Evolutionary conservation across 2,329 filamentous ascomycete species (phyloP).

Genomic region (Monilinia vaccinii-corymbosi): DNA sequence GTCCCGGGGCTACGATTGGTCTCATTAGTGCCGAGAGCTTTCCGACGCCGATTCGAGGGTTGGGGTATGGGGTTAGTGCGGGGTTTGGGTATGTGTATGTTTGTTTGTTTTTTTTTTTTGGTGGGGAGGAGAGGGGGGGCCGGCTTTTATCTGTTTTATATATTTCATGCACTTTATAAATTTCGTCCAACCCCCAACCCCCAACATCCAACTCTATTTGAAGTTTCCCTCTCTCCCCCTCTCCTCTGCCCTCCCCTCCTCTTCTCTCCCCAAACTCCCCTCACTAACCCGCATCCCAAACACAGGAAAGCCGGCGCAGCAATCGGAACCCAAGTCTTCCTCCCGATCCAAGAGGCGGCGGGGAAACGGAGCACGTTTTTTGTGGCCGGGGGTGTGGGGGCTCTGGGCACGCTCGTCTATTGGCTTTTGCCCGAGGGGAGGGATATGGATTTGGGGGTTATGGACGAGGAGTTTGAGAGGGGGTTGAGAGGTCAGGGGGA

Average conservation of each 20-base stretch:
- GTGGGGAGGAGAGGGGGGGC: no score
- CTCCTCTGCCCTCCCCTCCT: neutral
- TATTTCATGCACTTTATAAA: no score
- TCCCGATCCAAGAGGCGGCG: slow-evolving; percentile 25
- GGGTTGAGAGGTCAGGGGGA: neutral
- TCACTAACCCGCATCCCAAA: neutral
- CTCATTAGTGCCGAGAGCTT: slow-evolving; percentile 29
- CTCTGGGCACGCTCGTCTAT: neutral
- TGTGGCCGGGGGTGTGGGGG: slow-evolving; percentile 21
- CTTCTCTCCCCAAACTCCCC: neutral
- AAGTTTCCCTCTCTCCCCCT: neutral
- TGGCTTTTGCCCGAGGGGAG: neutral
- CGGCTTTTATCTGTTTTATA: no score
- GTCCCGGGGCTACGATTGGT: slow-evolving; percentile 30
- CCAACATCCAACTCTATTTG: no score
- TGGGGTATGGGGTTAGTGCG: slow-evolving; percentile 29
- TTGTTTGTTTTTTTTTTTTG: no score
- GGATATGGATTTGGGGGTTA: neutral
- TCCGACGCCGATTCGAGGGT: slow-evolving; percentile 29
- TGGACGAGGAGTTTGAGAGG: slow-evolving; percentile 8
- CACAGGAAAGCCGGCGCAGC: slow-evolving; percentile 27
- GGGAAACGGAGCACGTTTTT: slow-evolving; percentile 30
- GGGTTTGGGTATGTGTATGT: slow-evolving; percentile 26
- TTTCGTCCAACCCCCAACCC: no score
- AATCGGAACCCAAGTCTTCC: slow-evolving; percentile 31